phyloP scores from a whole-genome alignment of 768 basidiomycete genomes.

The Xerocomus potaroensis region DNA sequence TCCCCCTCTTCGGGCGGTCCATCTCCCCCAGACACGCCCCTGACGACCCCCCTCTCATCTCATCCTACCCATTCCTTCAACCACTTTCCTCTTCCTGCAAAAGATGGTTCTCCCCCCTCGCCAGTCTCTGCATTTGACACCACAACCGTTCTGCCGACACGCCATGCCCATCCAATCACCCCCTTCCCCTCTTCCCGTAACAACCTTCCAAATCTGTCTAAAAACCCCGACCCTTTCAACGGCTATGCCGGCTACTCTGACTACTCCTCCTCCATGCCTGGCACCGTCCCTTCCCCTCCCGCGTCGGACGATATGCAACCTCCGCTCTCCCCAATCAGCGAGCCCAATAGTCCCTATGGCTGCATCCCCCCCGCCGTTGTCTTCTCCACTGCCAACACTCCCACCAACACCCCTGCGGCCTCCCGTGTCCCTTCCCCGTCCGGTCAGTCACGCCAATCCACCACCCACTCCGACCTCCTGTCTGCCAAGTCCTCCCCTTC shows the following conservation, averaged over 20 bases:
- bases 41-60: constrained; percentile 39
- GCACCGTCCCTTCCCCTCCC: constrained; percentile 39
- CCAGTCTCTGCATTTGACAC: constrained; percentile 51
- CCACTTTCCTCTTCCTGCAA: constrained; percentile 29
- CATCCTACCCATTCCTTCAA: constrained; percentile 30
- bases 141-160: constrained; percentile 49
- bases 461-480: constrained; percentile 10
- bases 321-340: constrained; percentile 27
- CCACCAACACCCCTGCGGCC: constrained; percentile 43
- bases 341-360: constrained; percentile 32
- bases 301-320: constrained; percentile 28
- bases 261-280: constrained; percentile 60
- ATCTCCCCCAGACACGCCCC: constrained; percentile 42
- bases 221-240: constrained; percentile 57
- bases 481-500: constrained; percentile 24
- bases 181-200: constrained; percentile 29
- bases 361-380: constrained; percentile 68
- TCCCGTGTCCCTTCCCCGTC: constrained; percentile 40
- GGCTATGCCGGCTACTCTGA: constrained; percentile 65
- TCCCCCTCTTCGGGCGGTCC: constrained; percentile 42
- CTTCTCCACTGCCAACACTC: constrained; percentile 47
- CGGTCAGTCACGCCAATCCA: constrained; percentile 18
- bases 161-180: constrained; percentile 37
- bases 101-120: constrained; percentile 24
- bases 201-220: constrained; percentile 26